Percentiles rank a stretch among this genome's conserved stretches.
Evolutionary conservation across 192 early-diverging fungal species (phyloP).

Genomic region (Podila verticillata): DNA sequence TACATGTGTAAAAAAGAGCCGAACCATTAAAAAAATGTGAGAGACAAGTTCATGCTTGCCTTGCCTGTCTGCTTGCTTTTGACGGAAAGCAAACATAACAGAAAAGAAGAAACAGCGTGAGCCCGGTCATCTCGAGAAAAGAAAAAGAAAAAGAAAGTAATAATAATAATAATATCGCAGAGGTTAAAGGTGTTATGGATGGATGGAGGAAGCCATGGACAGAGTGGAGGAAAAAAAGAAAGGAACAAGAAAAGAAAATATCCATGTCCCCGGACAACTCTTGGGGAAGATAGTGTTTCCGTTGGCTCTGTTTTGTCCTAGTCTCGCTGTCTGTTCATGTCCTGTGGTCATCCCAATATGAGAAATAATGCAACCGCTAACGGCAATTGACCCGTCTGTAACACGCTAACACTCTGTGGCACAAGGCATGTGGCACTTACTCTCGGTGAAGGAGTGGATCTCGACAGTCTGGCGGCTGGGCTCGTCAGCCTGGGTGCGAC

Average conservation of each 20-base stretch:
- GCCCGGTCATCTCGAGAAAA: background rate
- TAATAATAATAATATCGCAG: background rate
- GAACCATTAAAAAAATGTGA: too few species aligned
- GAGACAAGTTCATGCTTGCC: too few species aligned
- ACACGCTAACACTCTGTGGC: background rate
- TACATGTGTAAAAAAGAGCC: background rate
- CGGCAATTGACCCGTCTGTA: too few species aligned
- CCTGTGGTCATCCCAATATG: too few species aligned
- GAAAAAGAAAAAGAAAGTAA: conserved; percentile 2
- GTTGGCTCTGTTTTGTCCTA: too few species aligned
- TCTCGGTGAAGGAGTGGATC: conserved; percentile 90
- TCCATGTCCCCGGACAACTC: background rate
- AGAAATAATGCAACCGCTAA: too few species aligned
- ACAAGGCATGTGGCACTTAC: conserved; percentile 52
- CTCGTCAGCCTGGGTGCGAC: conserved; percentile 82
- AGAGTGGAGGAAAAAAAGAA: background rate
- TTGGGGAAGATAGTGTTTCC: background rate
- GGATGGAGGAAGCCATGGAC: background rate
- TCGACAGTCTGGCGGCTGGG: conserved; percentile 92
- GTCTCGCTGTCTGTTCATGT: too few species aligned
- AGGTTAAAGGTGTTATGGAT: conserved; percentile 1
- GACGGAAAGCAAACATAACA: background rate
- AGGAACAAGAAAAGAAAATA: background rate
- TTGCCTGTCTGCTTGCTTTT: too few species aligned
- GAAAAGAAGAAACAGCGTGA: conserved; percentile 5